A percentile compares a stretch with the other conserved stretches of the same genome.
phyloP scores from a whole-genome alignment of 2,329 filamentous ascomycete species.

The Pseudogymnoascus sp. region DNA sequence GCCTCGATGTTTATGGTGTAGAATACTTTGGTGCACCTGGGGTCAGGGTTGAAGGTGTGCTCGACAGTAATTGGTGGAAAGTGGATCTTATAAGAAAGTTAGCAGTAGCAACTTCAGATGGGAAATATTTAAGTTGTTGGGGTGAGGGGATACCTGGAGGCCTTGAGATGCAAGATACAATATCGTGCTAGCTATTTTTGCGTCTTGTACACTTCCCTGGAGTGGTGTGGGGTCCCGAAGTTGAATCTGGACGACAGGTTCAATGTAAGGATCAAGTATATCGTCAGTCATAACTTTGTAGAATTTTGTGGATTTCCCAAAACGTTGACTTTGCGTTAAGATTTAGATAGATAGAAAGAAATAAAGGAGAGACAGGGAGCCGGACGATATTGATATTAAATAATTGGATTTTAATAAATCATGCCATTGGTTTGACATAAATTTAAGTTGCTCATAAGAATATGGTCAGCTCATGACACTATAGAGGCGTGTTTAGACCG shows the following conservation, averaged over 20 bases:
- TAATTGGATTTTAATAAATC: background rate
- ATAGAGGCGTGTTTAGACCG: background rate
- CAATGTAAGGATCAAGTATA: background rate
- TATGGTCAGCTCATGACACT: background rate
- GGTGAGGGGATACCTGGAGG: background rate
- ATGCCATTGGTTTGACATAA: background rate
- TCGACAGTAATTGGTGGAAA: background rate
- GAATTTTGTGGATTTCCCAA: background rate
- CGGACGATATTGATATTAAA: background rate
- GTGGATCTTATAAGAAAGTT: background rate
- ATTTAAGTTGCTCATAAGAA: background rate
- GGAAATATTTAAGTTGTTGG: background rate
- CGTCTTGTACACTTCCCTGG: background rate
- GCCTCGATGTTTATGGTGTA: background rate
- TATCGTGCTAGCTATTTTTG: background rate
- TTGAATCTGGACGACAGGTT: background rate
- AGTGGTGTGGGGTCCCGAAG: background rate
- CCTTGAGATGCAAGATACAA: background rate
- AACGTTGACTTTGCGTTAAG: background rate
- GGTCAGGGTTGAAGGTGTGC: background rate
- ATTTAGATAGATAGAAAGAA: background rate
- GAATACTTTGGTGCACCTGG: background rate
- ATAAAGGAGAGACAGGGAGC: background rate
- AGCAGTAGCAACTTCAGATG: background rate
- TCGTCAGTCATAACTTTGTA: background rate